Evolutionary conservation across 2,329 filamentous ascomycete genomes (phyloP), one percentile per base, ranked within the genome.

Genomic region (Colletotrichum sidae): DNA sequence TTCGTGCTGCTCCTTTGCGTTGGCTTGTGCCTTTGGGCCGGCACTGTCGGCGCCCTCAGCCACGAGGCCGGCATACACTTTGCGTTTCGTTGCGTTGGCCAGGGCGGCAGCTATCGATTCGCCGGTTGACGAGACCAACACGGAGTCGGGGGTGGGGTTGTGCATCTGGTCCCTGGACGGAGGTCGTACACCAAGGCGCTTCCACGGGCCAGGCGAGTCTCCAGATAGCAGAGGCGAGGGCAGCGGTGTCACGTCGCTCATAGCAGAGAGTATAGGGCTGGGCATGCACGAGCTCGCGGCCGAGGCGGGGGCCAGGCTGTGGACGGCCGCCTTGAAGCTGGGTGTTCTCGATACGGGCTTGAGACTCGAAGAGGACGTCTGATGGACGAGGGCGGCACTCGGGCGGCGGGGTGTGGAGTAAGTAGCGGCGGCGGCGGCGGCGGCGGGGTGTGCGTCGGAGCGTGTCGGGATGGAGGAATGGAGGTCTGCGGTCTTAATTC

Each of bases 191-290:
- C 76, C 76, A 60, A 88, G 76, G 73, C 81, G 82, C 75, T 83
- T 88, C 90, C 90, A 89, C 25, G 89, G 88, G 34, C 89, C 88
- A 11, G 89, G 87, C 1, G 90, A 91, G 71, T 90, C 88, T 68
- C 81, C 81, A 5, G 83, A 83, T 71, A 91, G 83, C 50, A 94
- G 83, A 4, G 92, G 92, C 25, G 92, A 95, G 3, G 92, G 92
- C 39, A 96, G 80, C 60, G 92, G 92, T 4, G 92, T 95, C 68
- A 96, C 80, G 74, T 93, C 90, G 67, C 89, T 88, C 88, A 94
- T 90, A 50, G 91, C 91, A 65, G 88, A 86, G 59, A 94, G 87
- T 69, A 92, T 86, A 4, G 92, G 92, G 60, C 91, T 94, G 7
- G 91, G 87, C n/a, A 91, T 83, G 37, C 85, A 81, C 4, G 91